Percentiles rank a stretch among this genome's conserved stretches.
Conservation (phyloP, 2,329 filamentous ascomycete genomes). For the Teratosphaeria pseudoeucalypti region DNA sequence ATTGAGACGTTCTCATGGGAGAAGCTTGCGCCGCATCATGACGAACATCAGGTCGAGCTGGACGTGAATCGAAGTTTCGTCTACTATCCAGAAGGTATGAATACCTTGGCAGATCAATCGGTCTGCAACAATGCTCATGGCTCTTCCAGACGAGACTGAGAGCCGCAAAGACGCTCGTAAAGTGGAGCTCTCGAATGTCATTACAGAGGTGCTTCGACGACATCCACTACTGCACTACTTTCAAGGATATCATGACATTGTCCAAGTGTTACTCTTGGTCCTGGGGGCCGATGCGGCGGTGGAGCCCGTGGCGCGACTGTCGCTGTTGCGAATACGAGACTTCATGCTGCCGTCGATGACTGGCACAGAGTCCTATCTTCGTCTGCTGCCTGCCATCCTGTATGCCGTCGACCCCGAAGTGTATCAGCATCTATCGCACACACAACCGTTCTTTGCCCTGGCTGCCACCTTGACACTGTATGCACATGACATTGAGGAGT, state of each 20-base stretch:
- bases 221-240: conserved; percentile 88
- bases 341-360: conserved; percentile 89
- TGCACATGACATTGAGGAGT: conserved; percentile 87
- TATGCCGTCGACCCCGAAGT: conserved; percentile 60
- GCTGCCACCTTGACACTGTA: conserved; percentile 93
- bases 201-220: conserved; percentile 66
- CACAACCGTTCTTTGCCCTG: conserved; percentile 81
- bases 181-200: conserved; percentile 65
- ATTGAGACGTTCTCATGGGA: conserved; percentile 39
- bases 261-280: conserved; percentile 85
- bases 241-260: conserved; percentile 97
- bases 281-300: conserved; percentile 54
- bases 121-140: neutral
- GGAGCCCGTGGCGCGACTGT: conserved; percentile 65
- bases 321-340: conserved; percentile 81
- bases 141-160: conserved; percentile 53
- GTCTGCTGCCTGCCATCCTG: conserved; percentile 74
- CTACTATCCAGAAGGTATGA: conserved; percentile 76
- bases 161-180: conserved; percentile 62
- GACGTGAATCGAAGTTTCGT: conserved; percentile 96
- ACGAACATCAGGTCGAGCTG: conserved; percentile 83
- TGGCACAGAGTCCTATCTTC: conserved; percentile 75
- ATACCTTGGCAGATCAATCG: neutral
- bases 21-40: conserved; percentile 61
- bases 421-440: conserved; percentile 47